Percentiles rank a stretch among this genome's conserved stretches.
phyloP scores from a whole-genome alignment of 2,329 filamentous ascomycete genomes.

The Botrytis byssoidea region DNA sequence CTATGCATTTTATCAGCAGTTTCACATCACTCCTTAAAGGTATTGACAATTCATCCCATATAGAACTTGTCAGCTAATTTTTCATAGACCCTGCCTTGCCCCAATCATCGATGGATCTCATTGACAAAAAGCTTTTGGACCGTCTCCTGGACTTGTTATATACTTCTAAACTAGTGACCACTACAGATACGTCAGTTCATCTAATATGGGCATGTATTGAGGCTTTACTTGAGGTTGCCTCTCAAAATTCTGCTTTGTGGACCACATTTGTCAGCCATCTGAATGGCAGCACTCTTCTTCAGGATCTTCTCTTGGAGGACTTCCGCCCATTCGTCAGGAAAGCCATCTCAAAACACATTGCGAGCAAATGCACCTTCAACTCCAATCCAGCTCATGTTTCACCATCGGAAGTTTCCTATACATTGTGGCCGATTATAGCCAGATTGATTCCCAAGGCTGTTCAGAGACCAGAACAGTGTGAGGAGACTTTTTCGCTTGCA shows the following conservation, averaged over 20 bases:
- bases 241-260: conserved; percentile 49
- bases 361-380: conserved; percentile 36
- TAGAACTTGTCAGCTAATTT: conserved; percentile 30
- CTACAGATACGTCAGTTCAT: conserved; percentile 34
- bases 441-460: conserved; percentile 33
- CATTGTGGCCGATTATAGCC: conserved; percentile 48
- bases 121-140: conserved; percentile 39
- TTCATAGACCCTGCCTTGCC: conserved; percentile 42
- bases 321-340: conserved; percentile 38
- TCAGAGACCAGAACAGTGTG: conserved; percentile 32
- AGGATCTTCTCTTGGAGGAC: conserved; percentile 46
- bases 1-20: conserved; percentile 55
- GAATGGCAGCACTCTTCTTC: conserved; percentile 42
- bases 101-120: conserved; percentile 37
- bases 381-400: conserved; percentile 36
- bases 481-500: conserved; percentile 43
- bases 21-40: conserved; percentile 56
- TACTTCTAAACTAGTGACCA: conserved; percentile 27
- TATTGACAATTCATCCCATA: conserved; percentile 32
- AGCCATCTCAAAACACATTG: conserved; percentile 36
- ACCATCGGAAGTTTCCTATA: conserved; percentile 44
- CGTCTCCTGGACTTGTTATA: conserved; percentile 38
- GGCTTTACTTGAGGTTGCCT: conserved; percentile 48
- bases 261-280: conserved; percentile 42
- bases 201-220: conserved; percentile 47